Evolutionary conservation across 1,139 yeast species (phyloP).

Genomic region (Yamadazyma pseudoaaseri): DNA sequence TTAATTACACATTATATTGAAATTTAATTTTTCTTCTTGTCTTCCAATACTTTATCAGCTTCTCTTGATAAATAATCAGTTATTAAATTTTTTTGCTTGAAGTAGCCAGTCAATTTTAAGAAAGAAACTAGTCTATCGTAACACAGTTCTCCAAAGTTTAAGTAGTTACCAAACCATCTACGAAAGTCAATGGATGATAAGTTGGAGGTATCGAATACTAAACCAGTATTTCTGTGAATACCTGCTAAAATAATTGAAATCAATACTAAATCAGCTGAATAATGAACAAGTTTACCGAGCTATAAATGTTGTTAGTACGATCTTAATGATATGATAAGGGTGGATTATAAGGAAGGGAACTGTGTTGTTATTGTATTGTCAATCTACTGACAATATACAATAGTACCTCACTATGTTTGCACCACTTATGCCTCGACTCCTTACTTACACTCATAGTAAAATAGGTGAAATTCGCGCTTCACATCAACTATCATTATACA

Average conservation of each 20-base stretch:
- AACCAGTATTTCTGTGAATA: constrained; percentile 62
- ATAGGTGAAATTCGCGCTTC: background rate
- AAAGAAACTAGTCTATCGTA: constrained; percentile 44
- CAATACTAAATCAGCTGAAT: constrained; percentile 56
- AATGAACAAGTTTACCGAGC: constrained; percentile 56
- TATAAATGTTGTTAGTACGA: constrained; percentile 11
- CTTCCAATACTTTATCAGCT: constrained; percentile 30
- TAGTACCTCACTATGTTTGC: background rate
- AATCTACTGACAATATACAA: no score
- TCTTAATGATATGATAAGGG: no score
- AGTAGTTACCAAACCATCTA: constrained; percentile 51
- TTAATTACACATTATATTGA: no score
- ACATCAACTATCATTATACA: background rate
- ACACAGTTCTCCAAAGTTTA: constrained; percentile 53
- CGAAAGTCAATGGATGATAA: constrained; percentile 54
- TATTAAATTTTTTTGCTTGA: constrained; percentile 41
- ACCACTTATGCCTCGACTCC: background rate
- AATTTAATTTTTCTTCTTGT: constrained; percentile 8
- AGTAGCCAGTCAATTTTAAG: constrained; percentile 42
- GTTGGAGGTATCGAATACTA: constrained; percentile 44
- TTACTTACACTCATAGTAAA: constrained; percentile 2
- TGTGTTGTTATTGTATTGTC: no score
- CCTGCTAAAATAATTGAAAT: constrained; percentile 66
- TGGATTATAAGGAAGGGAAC: no score
- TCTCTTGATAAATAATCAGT: constrained; percentile 36